These are phyloP conservation scores for Primulina tabacum DNA, from an alignment of 257 asterid genomes.

Conservation along the genomic window DNA sequence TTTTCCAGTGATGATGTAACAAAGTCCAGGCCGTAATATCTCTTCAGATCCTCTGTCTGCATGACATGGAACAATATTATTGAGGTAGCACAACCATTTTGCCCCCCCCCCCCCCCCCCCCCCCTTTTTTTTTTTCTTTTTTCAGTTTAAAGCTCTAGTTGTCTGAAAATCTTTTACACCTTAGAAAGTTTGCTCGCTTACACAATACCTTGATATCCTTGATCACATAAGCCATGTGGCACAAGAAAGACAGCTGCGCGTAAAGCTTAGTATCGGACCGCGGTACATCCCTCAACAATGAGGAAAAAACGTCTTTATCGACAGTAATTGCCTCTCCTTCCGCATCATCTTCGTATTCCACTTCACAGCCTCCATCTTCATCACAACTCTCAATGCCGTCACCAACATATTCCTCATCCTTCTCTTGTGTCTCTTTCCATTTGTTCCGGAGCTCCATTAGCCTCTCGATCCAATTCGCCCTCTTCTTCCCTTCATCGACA, in stretches of 20 bases:
- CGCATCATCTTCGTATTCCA: slow-evolving; percentile 53
- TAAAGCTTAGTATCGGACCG: slow-evolving; percentile 73
- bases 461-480: slow-evolving; percentile 68
- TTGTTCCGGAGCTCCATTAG: slow-evolving; percentile 53
- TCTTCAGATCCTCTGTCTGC: slow-evolving; percentile 67
- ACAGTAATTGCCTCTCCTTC: slow-evolving; percentile 26
- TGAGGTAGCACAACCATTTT: neutral
- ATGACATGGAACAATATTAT: slow-evolving; percentile 18
- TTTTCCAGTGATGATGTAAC: slow-evolving; percentile 79
- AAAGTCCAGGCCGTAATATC: slow-evolving; percentile 61
- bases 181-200: neutral
- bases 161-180: neutral
- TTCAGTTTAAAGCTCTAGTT: neutral
- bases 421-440: slow-evolving; percentile 48
- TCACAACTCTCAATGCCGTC: slow-evolving; percentile 32
- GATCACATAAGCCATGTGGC: slow-evolving; percentile 86
- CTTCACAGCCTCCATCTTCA: slow-evolving; percentile 46
- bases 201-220: slow-evolving; percentile 66
- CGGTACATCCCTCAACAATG: slow-evolving; percentile 46
- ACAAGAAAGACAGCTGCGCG: slow-evolving; percentile 70
- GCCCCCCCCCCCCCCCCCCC: too few species aligned
- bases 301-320: slow-evolving; percentile 47
- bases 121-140: too few species aligned
- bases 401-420: slow-evolving; percentile 21
- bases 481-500: slow-evolving; percentile 30